A percentile compares a stretch with the other conserved stretches of the same genome.
Conservation (phyloP, 805 yeast genomes). For the Spathaspora gorwiae region DNA sequence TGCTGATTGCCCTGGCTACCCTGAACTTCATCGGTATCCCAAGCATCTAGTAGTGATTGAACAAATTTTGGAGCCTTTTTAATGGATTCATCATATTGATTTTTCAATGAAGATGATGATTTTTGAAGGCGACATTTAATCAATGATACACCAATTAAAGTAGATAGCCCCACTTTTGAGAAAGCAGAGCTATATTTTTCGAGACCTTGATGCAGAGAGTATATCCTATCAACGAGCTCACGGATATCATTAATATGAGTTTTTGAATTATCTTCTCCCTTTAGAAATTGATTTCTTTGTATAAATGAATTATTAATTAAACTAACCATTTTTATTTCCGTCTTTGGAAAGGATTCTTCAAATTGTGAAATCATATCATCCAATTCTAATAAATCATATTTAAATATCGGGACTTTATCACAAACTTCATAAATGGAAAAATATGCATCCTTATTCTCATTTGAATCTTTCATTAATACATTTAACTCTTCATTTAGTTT, state of each 20-base stretch:
- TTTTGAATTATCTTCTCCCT: neutral
- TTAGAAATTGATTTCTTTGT: neutral
- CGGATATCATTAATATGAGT: conserved; percentile 6
- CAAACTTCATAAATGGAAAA: conserved; percentile 19
- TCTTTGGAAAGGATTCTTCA: conserved; percentile 6
- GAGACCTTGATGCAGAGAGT: neutral
- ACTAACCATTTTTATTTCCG: neutral
- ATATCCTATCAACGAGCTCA: neutral
- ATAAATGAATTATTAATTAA: conserved; percentile 5
- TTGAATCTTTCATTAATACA: no score
- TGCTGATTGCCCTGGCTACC: neutral
- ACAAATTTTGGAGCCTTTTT: conserved; percentile 7
- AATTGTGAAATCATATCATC: conserved; percentile 38
- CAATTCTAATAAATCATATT: conserved; percentile 26
- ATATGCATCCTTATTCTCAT: neutral
- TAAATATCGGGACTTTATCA: conserved; percentile 15
- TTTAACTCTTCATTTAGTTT: conserved; percentile 19
- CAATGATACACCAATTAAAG: conserved; percentile 4
- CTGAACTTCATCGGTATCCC: conserved; percentile 4
- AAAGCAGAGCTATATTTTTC: neutral
- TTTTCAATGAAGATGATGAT: neutral
- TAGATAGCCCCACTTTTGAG: neutral
- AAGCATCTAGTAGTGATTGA: conserved; percentile 3
- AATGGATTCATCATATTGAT: conserved; percentile 1
- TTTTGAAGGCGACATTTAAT: conserved; percentile 1